These are phyloP conservation scores for Tagetes patula DNA, from an alignment of 129 eudicot species.

Conservation along the genomic window DNA sequence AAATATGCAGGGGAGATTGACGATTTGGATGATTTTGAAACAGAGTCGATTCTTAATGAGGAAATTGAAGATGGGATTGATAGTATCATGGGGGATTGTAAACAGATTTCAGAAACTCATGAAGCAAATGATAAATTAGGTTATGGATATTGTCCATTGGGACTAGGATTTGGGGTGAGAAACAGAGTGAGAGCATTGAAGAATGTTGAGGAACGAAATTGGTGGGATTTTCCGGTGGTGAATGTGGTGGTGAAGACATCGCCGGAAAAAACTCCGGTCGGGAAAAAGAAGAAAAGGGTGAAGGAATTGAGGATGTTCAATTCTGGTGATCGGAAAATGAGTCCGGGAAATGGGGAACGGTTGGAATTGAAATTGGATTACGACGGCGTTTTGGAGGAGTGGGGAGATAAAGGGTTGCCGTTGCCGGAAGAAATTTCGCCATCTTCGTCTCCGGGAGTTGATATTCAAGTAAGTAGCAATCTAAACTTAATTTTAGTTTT, in stretches of 20 bases:
- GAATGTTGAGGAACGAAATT: constrained; percentile 54
- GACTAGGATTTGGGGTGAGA: constrained; percentile 62
- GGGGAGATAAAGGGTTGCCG: constrained; percentile 71
- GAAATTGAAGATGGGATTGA: constrained; percentile 87
- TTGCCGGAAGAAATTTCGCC: constrained; percentile 58
- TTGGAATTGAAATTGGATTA: constrained; percentile 60
- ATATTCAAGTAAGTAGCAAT: constrained; percentile 60
- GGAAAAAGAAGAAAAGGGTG: constrained; percentile 48
- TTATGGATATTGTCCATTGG: constrained; percentile 69
- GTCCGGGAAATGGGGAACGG: background rate
- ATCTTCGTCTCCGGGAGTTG: constrained; percentile 38
- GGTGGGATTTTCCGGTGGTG: constrained; percentile 59
- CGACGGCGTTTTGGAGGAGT: constrained; percentile 59
- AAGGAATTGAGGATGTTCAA: constrained; percentile 18
- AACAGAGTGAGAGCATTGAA: constrained; percentile 57
- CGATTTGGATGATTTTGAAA: constrained; percentile 65
- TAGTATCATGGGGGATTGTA: constrained; percentile 76
- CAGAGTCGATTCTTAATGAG: constrained; percentile 77
- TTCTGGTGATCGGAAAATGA: constrained; percentile 16
- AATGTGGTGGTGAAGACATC: constrained; percentile 46
- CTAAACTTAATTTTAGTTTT: too few relatives aligned
- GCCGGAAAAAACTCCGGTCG: constrained; percentile 27
- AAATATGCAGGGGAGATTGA: constrained; percentile 7
- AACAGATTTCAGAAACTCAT: constrained; percentile 1
- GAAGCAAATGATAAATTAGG: constrained; percentile 28